Conservation (phyloP, 805 yeast genomes). For the Clavispora asparagi region DNA sequence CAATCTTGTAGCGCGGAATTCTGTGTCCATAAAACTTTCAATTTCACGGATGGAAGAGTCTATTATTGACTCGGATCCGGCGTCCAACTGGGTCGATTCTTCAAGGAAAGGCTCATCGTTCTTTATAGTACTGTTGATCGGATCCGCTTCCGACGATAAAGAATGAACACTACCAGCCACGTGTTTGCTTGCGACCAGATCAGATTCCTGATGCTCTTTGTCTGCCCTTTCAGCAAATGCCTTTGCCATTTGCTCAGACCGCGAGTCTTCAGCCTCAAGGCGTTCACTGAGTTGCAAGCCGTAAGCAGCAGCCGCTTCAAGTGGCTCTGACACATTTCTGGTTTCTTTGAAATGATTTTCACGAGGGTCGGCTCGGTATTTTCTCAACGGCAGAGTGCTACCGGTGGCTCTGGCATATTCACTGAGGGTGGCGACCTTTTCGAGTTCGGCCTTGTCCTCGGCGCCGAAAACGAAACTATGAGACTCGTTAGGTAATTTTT, state of each 20-base stretch:
- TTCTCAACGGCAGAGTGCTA: constrained; percentile 21
- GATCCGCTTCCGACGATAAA: neutral
- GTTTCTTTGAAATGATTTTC: constrained; percentile 4
- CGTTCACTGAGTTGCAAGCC: constrained; percentile 20
- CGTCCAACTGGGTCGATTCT: constrained; percentile 5
- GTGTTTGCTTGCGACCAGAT: neutral
- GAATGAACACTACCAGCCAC: neutral
- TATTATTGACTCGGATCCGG: constrained; percentile 12
- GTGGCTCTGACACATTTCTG: constrained; percentile 19
- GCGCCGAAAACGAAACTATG: constrained; percentile 14
- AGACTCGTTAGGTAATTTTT: constrained; percentile 5
- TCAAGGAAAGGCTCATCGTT: neutral
- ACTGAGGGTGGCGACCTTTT: constrained; percentile 12
- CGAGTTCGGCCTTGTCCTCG: constrained; percentile 6
- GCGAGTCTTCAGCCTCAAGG: neutral
- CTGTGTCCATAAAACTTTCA: constrained; percentile 34
- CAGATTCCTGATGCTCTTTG: constrained; percentile 6
- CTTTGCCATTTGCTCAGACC: neutral
- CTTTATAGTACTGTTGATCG: neutral
- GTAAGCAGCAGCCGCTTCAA: constrained; percentile 25
- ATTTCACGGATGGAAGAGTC: constrained; percentile 37
- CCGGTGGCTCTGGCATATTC: constrained; percentile 20
- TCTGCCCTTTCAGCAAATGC: constrained; percentile 20
- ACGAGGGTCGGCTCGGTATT: constrained; percentile 2
- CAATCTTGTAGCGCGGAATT: constrained; percentile 14